Evolutionary conservation across 805 yeast genomes (phyloP).

Genomic region (Metschnikowia picachoensis): DNA sequence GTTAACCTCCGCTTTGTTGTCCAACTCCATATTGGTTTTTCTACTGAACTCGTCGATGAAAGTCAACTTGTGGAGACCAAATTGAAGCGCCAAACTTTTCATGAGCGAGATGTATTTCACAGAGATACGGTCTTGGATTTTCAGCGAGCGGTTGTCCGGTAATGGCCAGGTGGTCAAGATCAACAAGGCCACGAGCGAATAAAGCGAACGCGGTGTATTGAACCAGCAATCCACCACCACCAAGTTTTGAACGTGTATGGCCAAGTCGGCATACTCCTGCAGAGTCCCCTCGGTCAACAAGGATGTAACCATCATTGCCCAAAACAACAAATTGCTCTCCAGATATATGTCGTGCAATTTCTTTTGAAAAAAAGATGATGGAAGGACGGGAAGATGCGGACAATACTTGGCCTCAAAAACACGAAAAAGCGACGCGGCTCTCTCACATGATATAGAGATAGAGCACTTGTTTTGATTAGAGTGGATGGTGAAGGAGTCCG

Average conservation of each 20-base stretch:
- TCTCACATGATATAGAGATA: slow-evolving; percentile 7
- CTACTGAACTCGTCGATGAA: slow-evolving; percentile 42
- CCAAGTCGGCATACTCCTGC: slow-evolving; percentile 22
- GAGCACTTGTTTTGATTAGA: slow-evolving; percentile 12
- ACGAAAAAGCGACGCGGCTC: slow-evolving; percentile 12
- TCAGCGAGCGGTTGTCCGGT: slow-evolving; percentile 25
- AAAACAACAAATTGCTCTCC: slow-evolving; percentile 37
- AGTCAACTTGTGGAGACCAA: slow-evolving; percentile 40
- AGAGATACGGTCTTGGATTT: slow-evolving; percentile 30
- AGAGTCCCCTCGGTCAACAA: slow-evolving; percentile 23
- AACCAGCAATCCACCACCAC: slow-evolving; percentile 43
- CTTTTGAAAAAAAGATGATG: slow-evolving; percentile 12
- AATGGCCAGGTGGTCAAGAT: slow-evolving; percentile 46
- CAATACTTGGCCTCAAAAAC: slow-evolving; percentile 9
- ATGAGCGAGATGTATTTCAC: slow-evolving; percentile 36
- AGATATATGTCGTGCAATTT: slow-evolving; percentile 15
- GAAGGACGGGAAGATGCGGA: slow-evolving; percentile 15
- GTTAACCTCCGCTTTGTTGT: slow-evolving; percentile 28
- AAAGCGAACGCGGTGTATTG: slow-evolving; percentile 42
- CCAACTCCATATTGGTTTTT: slow-evolving; percentile 22
- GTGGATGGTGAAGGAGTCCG: slow-evolving; percentile 15
- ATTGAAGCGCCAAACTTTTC: slow-evolving; percentile 38
- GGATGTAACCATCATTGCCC: slow-evolving; percentile 38
- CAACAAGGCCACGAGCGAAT: slow-evolving; percentile 34
- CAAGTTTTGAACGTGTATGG: slow-evolving; percentile 33